Conservation (phyloP, 106 monocot genomes). For the Dioscorea zingiberensis region DNA sequence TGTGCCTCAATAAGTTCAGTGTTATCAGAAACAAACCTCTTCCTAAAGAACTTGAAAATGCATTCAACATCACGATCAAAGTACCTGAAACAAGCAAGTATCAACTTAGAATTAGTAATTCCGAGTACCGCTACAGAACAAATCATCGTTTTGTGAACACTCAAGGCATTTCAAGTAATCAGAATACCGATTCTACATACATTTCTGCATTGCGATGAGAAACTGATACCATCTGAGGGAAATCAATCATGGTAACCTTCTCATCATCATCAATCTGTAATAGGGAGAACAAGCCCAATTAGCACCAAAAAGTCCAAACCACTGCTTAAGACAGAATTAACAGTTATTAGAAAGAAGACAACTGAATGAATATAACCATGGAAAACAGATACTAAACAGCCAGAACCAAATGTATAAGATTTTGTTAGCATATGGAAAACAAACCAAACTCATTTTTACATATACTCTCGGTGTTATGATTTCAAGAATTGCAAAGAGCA, state of each 20-base stretch:
- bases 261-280: slow-evolving; percentile 90
- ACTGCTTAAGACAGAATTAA: neutral
- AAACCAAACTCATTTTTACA: too few relatives aligned
- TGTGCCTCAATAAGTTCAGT: neutral
- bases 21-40: slow-evolving; percentile 45
- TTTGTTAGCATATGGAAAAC: too few relatives aligned
- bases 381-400: too few relatives aligned
- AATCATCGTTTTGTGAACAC: too few relatives aligned
- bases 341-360: too few relatives aligned
- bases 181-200: slow-evolving; percentile 24
- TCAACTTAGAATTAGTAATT: neutral
- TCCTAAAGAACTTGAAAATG: slow-evolving; percentile 90
- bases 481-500: too few relatives aligned
- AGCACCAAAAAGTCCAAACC: neutral
- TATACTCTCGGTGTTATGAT: too few relatives aligned
- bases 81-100: slow-evolving; percentile 56
- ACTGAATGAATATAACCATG: too few relatives aligned
- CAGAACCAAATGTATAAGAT: too few relatives aligned
- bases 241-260: slow-evolving; percentile 94
- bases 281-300: neutral
- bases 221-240: slow-evolving; percentile 99
- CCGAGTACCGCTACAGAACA: neutral
- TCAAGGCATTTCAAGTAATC: slow-evolving; percentile 1
- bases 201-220: slow-evolving; percentile 96
- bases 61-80: slow-evolving; percentile 97